Base-by-base conservation (phyloP, 2,329 filamentous ascomycete species). In the Stromatinia cepivora region DNA sequence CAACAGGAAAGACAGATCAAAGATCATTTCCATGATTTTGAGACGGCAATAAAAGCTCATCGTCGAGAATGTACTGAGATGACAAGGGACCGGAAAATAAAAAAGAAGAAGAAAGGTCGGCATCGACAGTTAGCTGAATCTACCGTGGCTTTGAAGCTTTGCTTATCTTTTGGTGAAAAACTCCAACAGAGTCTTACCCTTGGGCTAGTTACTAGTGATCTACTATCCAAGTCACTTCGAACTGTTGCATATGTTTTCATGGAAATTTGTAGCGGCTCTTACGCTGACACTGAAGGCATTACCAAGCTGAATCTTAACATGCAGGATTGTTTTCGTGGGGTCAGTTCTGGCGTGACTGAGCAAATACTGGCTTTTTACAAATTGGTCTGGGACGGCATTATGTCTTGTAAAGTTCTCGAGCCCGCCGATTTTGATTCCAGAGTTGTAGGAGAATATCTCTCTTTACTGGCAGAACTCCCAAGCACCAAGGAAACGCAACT, bases 371-470 rank as follows among this genome's bases (percentile, higher is more conserved):
- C 65, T 15, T 72, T 78, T 46, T 77, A 73, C 62, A 59, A 70
- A 62, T 61, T 70, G n/a, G 54, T 75, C 39, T 78, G 76, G 76
- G 58, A 72, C 15, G 75, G 76, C 3, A 71, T 78, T 13, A 53
- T 66, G 31, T 67, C 67, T 34, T 75, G 70, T 48, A 73, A 74
- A 69, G 72, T 76, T 53, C 39, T 77, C 39, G 57, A 59, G 13
- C 67, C 72, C 6, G 65, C 52, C 22, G 73, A 75, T 31, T 69
- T 75, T 36, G 67, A 71, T 50, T 59, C 48, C 9, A 45, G 58
- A 45, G 69, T 71, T 22, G 59, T 76, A 42, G 64, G 66, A 25
- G 56, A 50, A 28, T 63, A 75, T 31, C 31, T 77, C 8, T 56
- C 20, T 8, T 64, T 66, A 17, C 56, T 78, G 13, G 63, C 69